Percentiles rank a stretch among this genome's conserved stretches.
Conservation (phyloP, 2,329 filamentous ascomycete species). For the Seiridium unicorne region DNA sequence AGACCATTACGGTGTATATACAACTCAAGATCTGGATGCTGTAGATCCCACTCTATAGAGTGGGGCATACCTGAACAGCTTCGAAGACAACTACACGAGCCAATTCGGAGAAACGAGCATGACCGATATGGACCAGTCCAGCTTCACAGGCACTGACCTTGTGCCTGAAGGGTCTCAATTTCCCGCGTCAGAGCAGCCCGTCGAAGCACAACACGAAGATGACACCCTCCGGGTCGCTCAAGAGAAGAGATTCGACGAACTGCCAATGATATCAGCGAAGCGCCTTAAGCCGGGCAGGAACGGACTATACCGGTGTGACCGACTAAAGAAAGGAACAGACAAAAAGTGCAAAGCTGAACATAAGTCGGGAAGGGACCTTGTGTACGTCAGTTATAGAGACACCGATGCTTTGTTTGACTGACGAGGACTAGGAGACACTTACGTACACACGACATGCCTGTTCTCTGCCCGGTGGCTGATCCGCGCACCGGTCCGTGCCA, state of each 20-base stretch:
- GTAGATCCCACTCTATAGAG: background rate
- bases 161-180: too few relatives aligned
- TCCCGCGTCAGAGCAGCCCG: too few relatives aligned
- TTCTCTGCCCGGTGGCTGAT: background rate
- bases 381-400: background rate
- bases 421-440: slow-evolving; percentile 2
- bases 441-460: background rate
- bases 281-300: background rate
- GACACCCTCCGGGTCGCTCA: too few relatives aligned
- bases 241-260: background rate
- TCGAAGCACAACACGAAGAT: too few relatives aligned
- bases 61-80: background rate
- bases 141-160: too few relatives aligned
- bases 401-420: background rate
- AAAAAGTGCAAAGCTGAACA: too few relatives aligned
- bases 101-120: background rate
- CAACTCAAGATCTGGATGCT: background rate
- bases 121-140: background rate
- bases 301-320: background rate
- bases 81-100: background rate
- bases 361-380: background rate
- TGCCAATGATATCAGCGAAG: background rate
- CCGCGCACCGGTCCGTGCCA: background rate
- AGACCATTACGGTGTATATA: background rate
- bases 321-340: too few relatives aligned